These are phyloP conservation scores for Hypoxylon sp. DNA, from an alignment of 2,329 filamentous ascomycete genomes.

Conservation along the genomic window DNA sequence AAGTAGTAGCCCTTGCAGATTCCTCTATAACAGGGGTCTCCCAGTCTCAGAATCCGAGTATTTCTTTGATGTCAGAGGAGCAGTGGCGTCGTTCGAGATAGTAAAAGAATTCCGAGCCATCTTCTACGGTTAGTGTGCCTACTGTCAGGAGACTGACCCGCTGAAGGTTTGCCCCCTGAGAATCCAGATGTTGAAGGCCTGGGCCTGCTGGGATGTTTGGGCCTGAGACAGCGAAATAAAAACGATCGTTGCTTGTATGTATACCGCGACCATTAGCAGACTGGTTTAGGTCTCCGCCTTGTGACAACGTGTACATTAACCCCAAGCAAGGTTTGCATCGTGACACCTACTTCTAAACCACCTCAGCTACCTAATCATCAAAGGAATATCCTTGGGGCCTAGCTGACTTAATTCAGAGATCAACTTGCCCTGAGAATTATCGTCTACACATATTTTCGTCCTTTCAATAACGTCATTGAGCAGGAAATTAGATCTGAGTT, in stretches of 20 bases:
- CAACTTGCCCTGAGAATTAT: not conserved
- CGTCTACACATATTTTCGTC: not conserved
- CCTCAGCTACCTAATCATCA: not conserved
- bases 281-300: too few species aligned
- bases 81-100: not conserved
- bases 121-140: not conserved
- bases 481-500: not conserved
- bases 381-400: not conserved
- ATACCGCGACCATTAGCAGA: too few species aligned
- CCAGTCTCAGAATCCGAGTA: not conserved
- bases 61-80: not conserved
- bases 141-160: not conserved
- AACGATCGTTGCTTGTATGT: too few species aligned
- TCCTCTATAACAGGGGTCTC: not conserved
- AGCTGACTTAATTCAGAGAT: not conserved
- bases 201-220: too few species aligned
- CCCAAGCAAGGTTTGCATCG: too few species aligned
- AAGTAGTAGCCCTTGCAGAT: not conserved
- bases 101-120: not conserved
- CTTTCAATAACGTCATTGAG: not conserved
- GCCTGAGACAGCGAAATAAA: too few species aligned
- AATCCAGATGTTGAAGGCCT: too few species aligned
- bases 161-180: too few species aligned
- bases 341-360: not conserved
- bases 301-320: too few species aligned